Percentiles rank a stretch among this genome's conserved stretches.
Evolutionary conservation across 371 early-diverging fungal species (phyloP).

Genomic region (Lichtheimia corymbifera): DNA sequence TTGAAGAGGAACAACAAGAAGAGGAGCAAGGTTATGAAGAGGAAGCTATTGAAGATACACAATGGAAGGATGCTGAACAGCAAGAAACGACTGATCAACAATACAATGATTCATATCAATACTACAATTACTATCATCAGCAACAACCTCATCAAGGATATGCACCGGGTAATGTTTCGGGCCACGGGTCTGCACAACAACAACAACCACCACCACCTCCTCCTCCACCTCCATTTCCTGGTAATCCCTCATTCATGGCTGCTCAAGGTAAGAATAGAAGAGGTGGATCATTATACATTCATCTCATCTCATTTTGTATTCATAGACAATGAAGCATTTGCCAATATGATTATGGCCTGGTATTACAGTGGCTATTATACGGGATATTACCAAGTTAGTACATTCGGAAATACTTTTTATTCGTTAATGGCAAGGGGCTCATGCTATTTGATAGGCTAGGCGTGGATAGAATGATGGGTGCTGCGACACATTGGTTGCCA

Average conservation of each 20-base stretch:
- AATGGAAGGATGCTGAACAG: background rate
- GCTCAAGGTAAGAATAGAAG: background rate
- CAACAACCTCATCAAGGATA: background rate
- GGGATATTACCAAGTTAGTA: conserved; percentile 61
- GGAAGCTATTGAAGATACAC: background rate
- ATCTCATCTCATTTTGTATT: no score
- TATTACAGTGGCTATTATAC: conserved; percentile 79
- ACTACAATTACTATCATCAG: background rate
- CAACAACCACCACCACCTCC: conserved; percentile 7
- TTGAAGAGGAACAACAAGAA: background rate
- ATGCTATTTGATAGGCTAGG: background rate
- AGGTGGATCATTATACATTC: background rate
- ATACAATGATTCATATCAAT: conserved; percentile 1
- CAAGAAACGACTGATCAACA: background rate
- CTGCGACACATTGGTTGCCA: background rate
- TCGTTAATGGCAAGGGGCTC: no score
- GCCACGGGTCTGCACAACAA: background rate
- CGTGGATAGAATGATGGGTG: background rate
- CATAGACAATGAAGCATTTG: conserved; percentile 22
- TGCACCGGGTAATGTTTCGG: no score
- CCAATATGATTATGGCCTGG: conserved; percentile 73
- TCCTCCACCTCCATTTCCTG: background rate
- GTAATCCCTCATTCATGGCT: background rate
- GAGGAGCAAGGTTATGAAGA: background rate
- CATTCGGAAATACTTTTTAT: background rate